Base-by-base conservation (phyloP, 1,284 basidiomycete species). In the Ustilago trichophora region DNA sequence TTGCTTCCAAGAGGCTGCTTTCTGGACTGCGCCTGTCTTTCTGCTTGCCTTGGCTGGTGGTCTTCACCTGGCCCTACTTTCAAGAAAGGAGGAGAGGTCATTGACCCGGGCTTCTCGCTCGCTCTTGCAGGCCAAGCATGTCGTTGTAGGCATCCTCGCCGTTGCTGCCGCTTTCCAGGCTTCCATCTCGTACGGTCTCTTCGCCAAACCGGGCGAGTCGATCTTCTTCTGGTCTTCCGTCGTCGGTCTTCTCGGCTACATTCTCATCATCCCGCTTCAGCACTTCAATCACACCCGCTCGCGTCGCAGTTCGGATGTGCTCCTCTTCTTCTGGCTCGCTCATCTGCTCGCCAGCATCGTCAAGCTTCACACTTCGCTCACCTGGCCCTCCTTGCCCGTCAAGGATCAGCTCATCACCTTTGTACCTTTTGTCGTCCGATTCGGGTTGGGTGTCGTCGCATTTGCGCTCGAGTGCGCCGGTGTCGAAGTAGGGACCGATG, bases 271-370 rank as follows among this genome's bases (percentile, higher is more conserved):
- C 21, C 58, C 78, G 3, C 52, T 80, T 7, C 73, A 67, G 73
- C 58, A 79, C 77, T 41, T 87, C 60, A 93, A 92, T 75, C 92
- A 96, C 81, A 87, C 87, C 33, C 88, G 89, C n/a, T 87, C 88
- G 0, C 87, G 88, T 13, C 86, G 87, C 9, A 90, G 93, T 0
- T 93, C 92, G 0, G 86, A 90, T 0, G 81, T 88, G 19, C 83
- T 93, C 24, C 86, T 97, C 19, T 82, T 95, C 45, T 93, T 92
- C 82, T 95, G 91, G 89, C 90, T 93, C 0, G 47, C 86, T 4
- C 91, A 93, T 73, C 52, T 87, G 10, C 25, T 86, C 18, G 83
- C 84, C 0, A 76, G 87, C 1, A 75, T 84, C 4, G 80, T 92
- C 21, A 88, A 89, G 85, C 83, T 88, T 0, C 65, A 76, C 29